phyloP scores from a whole-genome alignment of 192 early-diverging fungal genomes.

The Funneliformis mosseae region DNA sequence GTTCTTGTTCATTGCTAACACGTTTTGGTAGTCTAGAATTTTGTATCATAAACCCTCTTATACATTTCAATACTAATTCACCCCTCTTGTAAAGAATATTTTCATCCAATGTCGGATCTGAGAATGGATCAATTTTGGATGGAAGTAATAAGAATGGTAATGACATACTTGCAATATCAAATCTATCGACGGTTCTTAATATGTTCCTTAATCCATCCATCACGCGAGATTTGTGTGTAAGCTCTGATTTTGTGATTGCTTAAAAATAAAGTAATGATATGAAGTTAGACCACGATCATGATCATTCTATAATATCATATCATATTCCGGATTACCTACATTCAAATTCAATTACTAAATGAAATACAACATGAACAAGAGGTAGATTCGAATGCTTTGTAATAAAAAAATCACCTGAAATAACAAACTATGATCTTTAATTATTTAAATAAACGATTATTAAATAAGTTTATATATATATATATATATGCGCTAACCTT shows the following conservation, averaged over 20 bases:
- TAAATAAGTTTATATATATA: not conserved
- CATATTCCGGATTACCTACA: slow-evolving; percentile 36
- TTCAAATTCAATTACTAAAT: slow-evolving; percentile 64
- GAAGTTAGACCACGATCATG: not conserved
- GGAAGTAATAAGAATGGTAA: slow-evolving; percentile 71
- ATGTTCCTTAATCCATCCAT: slow-evolving; percentile 63
- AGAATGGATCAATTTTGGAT: slow-evolving; percentile 35
- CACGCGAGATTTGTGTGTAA: slow-evolving; percentile 9
- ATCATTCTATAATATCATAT: not conserved
- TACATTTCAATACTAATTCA: slow-evolving; percentile 50
- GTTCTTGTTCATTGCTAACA: slow-evolving; percentile 45
- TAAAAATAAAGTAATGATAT: not conserved
- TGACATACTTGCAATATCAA: slow-evolving; percentile 64
- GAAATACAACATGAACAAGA: slow-evolving; percentile 72
- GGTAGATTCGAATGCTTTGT: slow-evolving; percentile 79
- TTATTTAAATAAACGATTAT: not conserved
- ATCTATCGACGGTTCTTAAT: slow-evolving; percentile 58
- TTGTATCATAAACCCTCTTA: slow-evolving; percentile 61
- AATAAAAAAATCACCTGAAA: slow-evolving; percentile 68
- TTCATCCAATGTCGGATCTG: slow-evolving; percentile 36
- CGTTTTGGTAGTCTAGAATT: slow-evolving; percentile 52
- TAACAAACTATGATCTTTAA: not conserved
- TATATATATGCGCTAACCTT: slow-evolving; percentile 46
- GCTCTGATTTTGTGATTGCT: slow-evolving; percentile 27
- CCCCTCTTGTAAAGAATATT: slow-evolving; percentile 51